Conservation (phyloP, 192 early-diverging fungal species). For the Coemansia sp. region DNA sequence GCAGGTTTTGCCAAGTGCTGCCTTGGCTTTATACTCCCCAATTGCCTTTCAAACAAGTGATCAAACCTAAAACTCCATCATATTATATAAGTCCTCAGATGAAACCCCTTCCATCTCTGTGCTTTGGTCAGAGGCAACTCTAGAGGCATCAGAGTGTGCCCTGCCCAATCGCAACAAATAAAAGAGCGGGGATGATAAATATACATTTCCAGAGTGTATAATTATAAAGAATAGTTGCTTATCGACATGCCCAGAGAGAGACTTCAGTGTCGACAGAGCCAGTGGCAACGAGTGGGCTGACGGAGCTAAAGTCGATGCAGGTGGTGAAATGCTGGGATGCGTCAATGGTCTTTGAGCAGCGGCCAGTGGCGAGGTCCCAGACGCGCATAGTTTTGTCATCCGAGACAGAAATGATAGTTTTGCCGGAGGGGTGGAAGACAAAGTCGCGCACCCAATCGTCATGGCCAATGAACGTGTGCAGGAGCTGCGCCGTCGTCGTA, state of each 20-base stretch:
- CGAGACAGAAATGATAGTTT: conserved; percentile 75
- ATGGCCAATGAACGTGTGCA: conserved; percentile 82
- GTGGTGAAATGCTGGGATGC: conserved; percentile 91
- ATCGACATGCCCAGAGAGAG: conserved; percentile 75
- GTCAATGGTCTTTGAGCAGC: conserved; percentile 80
- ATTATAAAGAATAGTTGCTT: not conserved
- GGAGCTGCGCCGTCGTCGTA: conserved; percentile 59
- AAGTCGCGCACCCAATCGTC: conserved; percentile 93
- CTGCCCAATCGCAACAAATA: too few species aligned
- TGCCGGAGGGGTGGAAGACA: conserved; percentile 80
- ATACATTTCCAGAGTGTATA: too few species aligned
- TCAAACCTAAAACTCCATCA: too few species aligned
- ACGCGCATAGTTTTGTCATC: conserved; percentile 91
- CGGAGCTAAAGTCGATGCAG: conserved; percentile 70
- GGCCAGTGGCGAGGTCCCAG: conserved; percentile 86
- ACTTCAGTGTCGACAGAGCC: conserved; percentile 82
- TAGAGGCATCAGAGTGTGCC: too few species aligned
- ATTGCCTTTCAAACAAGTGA: too few species aligned
- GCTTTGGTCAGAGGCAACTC: too few species aligned
- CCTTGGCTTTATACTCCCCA: too few species aligned
- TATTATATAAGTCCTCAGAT: too few species aligned
- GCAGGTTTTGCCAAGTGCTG: too few species aligned
- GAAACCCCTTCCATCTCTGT: too few species aligned
- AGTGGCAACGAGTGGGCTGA: conserved; percentile 75
- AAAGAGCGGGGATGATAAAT: too few species aligned